These are phyloP conservation scores for Trichoderma endophyticum DNA, from an alignment of 2,329 filamentous ascomycete genomes.

Conservation along the genomic window DNA sequence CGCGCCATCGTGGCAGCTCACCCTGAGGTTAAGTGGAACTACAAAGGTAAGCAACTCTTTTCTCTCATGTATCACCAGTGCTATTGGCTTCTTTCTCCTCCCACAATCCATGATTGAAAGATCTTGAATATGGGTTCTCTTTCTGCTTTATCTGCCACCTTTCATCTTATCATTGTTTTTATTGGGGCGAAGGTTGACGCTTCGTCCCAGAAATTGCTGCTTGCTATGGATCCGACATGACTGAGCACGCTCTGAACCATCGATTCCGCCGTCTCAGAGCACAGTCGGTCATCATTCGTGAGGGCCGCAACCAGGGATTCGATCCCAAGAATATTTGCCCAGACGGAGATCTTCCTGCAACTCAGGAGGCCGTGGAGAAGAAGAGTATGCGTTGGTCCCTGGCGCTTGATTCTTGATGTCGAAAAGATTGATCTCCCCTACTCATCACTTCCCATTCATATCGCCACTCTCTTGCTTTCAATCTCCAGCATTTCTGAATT, in stretches of 20 bases:
- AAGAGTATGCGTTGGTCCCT: conserved; percentile 36
- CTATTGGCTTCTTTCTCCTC: neutral
- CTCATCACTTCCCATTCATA: neutral
- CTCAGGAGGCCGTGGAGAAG: conserved; percentile 38
- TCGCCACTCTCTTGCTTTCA: neutral
- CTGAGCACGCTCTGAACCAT: conserved; percentile 47
- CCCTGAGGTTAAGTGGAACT: conserved; percentile 54
- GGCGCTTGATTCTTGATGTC: neutral
- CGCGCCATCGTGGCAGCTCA: conserved; percentile 59
- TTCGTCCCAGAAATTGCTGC: conserved; percentile 44
- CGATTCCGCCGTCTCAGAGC: conserved; percentile 48
- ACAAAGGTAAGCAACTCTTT: conserved; percentile 50
- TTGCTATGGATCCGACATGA: conserved; percentile 50
- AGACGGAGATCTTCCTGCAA: conserved; percentile 37
- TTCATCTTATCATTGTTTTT: neutral
- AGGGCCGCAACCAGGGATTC: conserved; percentile 33
- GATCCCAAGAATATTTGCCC: conserved; percentile 43
- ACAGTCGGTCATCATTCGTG: conserved; percentile 38
- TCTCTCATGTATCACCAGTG: neutral
- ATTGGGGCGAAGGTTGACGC: conserved; percentile 33
- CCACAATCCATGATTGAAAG: neutral
- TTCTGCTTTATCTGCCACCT: neutral
- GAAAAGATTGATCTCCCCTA: neutral
- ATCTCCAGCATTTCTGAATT: neutral
- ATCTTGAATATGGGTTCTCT: neutral